Base-by-base conservation (phyloP, 345 rosid genomes). In the Rhizophora apiculata region DNA sequence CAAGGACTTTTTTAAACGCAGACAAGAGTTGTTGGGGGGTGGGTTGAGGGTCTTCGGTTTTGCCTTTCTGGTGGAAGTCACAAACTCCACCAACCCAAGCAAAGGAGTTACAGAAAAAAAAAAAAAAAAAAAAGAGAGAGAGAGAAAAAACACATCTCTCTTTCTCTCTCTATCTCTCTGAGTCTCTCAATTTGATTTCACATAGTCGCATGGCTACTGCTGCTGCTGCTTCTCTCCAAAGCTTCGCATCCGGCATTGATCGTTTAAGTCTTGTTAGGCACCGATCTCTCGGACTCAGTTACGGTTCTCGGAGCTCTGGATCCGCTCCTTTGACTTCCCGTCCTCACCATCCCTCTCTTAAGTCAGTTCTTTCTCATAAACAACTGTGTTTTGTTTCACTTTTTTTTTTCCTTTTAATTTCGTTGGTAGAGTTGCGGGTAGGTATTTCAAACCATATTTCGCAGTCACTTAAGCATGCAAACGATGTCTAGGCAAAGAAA, bases 251-350 rank as follows among this genome's bases (percentile, higher is more conserved):
- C 0, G 46, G 32, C 59, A 63, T 60, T 68, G 43, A 66, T 52
- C 64, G 67, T 60, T 53, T 67, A 21, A 26, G 56, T 61, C 64
- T 65, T 31, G 16, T 22, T 22, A n/a, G 19, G 11, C 63, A n/a
- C 57, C 76, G 60, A 16, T 64, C 52, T 52, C 24, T 20, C 21
- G 53, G 48, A 34, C 62, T 43, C n/a, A 56, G 31, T 64, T 69
- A 60, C 31, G 32, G 18, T 67, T 24, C 72, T 29, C 52, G 15
- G 1, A 1, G 8, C 68, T 37, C 69, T 11, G 80, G 78, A 58
- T 82, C 88, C 60, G 54, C 79, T 43, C 82, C 78, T 2, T 80
- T 87, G 81, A 75, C 67, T 46, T 67, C 78, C 2, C 62, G 22
- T 49, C 74, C 46, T 46, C 58, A 48, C 59, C 65, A 27, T 46